phyloP scores from a whole-genome alignment of 1,139 yeast species.

The Magnusiomyces tetraspermus region DNA sequence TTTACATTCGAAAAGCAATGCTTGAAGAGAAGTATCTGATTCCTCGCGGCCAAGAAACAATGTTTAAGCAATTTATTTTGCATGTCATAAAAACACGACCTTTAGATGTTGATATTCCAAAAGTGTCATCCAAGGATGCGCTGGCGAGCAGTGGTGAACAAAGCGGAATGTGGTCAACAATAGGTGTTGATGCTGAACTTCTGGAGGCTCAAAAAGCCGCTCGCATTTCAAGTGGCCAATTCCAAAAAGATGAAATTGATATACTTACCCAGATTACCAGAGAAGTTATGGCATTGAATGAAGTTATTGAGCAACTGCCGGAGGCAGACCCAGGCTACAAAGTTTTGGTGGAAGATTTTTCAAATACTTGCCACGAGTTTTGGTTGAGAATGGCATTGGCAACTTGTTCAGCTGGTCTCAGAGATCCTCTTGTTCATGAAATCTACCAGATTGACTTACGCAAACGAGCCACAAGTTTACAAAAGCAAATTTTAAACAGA shows the following conservation, averaged over 20 bases:
- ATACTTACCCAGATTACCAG: not conserved
- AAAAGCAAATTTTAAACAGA: constrained; percentile 12
- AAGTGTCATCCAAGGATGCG: not conserved
- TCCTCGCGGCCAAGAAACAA: not conserved
- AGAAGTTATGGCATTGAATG: not conserved
- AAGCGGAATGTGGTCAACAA: too few relatives aligned
- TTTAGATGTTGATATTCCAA: not conserved
- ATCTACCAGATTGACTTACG: constrained; percentile 20
- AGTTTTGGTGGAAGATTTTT: not conserved
- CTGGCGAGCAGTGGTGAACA: too few relatives aligned
- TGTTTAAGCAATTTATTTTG: too few relatives aligned
- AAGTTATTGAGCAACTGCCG: not conserved
- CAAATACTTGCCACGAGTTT: not conserved
- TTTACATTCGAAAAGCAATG: constrained; percentile 24
- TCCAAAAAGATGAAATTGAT: not conserved
- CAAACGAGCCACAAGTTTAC: constrained; percentile 14
- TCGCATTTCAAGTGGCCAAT: not conserved
- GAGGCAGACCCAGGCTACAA: not conserved
- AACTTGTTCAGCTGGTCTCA: constrained; percentile 23
- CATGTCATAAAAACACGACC: not conserved
- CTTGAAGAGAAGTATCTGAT: constrained; percentile 21
- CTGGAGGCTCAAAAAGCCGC: too few relatives aligned
- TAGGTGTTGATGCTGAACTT: too few relatives aligned
- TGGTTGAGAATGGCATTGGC: constrained; percentile 13
- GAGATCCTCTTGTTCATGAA: constrained; percentile 17